These are phyloP conservation scores for Gymnopus androsaceus DNA, from an alignment of 1,284 basidiomycete species.

Conservation along the genomic window DNA sequence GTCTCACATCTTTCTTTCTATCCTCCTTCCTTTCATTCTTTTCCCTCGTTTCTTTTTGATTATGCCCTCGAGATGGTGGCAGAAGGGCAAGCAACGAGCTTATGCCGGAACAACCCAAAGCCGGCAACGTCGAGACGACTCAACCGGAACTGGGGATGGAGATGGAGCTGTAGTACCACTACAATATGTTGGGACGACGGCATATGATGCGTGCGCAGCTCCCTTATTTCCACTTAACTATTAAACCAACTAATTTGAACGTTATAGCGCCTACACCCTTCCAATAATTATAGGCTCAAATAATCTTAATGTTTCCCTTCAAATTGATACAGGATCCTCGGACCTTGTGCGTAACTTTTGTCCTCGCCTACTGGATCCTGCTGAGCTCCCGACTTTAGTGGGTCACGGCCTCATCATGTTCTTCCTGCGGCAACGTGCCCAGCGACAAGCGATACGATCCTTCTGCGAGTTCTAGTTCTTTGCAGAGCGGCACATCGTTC, in stretches of 20 bases:
- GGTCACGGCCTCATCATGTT: conserved; percentile 62
- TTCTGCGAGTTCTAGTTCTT: conserved; percentile 34
- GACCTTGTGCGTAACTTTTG: conserved; percentile 56
- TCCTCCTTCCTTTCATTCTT: background rate
- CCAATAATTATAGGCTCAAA: conserved; percentile 51
- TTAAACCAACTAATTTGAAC: background rate
- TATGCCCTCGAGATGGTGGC: conserved; percentile 8
- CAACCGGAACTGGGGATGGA: conserved; percentile 40
- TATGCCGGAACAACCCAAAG: conserved; percentile 2
- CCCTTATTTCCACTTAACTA: conserved; percentile 20
- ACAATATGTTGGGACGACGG: conserved; percentile 48
- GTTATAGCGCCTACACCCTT: conserved; percentile 50
- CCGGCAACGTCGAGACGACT: conserved; percentile 7
- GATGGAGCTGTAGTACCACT: conserved; percentile 56
- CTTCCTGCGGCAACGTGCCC: conserved; percentile 43
- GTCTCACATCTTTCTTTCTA: background rate
- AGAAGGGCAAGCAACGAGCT: conserved; percentile 21
- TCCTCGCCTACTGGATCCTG: conserved; percentile 8
- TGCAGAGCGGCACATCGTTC: conserved; percentile 41
- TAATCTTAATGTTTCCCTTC: conserved; percentile 55
- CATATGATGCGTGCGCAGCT: conserved; percentile 51
- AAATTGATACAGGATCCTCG: conserved; percentile 76
- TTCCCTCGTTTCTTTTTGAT: background rate
- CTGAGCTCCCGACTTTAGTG: conserved; percentile 43
- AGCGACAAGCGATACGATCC: conserved; percentile 55